phyloP scores from a whole-genome alignment of 2,329 filamentous ascomycete species.

The Fusarium tupiense region DNA sequence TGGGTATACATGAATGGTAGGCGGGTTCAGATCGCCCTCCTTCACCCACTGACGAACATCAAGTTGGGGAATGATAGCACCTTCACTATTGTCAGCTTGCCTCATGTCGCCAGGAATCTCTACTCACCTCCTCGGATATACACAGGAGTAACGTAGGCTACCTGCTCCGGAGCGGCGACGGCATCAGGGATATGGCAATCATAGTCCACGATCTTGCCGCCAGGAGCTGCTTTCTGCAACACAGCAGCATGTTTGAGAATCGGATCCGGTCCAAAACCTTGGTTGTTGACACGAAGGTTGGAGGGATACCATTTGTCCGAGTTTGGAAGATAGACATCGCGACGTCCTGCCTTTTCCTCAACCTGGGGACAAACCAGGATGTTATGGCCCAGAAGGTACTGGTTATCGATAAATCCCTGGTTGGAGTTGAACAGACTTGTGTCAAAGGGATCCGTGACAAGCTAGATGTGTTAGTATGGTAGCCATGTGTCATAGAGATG shows the following conservation, averaged over 20 bases:
- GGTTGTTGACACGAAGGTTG: neutral
- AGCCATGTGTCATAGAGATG: rapidly evolving
- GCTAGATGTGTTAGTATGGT: neutral
- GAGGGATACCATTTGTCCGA: neutral
- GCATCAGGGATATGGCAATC: neutral
- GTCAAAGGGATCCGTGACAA: neutral
- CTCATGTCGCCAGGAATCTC: rapidly evolving
- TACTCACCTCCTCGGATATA: neutral
- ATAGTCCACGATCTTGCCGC: neutral
- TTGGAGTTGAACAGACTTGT: neutral
- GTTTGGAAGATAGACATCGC: neutral
- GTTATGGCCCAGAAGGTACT: neutral
- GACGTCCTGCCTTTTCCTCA: neutral
- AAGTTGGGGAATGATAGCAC: conserved; percentile 3
- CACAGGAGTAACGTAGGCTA: neutral
- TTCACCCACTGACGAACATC: neutral
- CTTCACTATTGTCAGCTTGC: neutral
- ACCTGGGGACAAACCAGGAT: neutral
- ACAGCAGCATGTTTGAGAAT: neutral
- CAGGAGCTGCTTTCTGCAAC: neutral
- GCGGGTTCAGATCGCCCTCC: neutral
- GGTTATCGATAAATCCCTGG: neutral
- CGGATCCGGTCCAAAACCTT: neutral
- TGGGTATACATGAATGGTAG: neutral
- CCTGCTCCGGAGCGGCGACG: neutral